Conservation (phyloP, 805 yeast genomes). For the Metschnikowia bowlesiae region DNA sequence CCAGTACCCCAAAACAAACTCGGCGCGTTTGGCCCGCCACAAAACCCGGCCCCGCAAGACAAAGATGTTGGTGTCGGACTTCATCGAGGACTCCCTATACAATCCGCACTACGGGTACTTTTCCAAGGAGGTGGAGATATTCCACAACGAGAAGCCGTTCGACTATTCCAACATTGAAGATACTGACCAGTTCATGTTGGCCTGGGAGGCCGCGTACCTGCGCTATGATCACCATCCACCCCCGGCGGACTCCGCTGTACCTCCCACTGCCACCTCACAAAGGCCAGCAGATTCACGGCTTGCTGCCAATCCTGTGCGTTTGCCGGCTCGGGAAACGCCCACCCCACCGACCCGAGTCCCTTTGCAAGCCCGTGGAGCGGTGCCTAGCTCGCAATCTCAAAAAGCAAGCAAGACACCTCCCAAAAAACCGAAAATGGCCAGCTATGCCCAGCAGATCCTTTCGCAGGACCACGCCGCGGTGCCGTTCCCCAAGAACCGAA, state of each 20-base stretch:
- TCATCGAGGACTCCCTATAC: conserved; percentile 79
- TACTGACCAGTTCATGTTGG: conserved; percentile 64
- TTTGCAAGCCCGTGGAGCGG: too few relatives aligned
- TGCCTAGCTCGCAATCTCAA: not conserved
- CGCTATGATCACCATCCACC: conserved; percentile 38
- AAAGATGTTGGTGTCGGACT: conserved; percentile 73
- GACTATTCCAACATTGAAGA: conserved; percentile 53
- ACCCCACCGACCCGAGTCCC: not conserved
- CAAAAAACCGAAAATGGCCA: conserved; percentile 18
- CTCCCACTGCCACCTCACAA: too few relatives aligned
- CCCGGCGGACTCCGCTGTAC: too few relatives aligned
- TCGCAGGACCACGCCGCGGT: conserved; percentile 17
- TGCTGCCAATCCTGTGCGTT: too few relatives aligned
- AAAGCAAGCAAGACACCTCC: not conserved
- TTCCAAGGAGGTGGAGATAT: conserved; percentile 71
- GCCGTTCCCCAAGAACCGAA: conserved; percentile 16
- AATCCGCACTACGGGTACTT: conserved; percentile 83
- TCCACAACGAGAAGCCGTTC: conserved; percentile 62
- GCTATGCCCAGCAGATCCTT: conserved; percentile 24
- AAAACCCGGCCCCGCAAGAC: conserved; percentile 52
- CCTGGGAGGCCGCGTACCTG: conserved; percentile 61
- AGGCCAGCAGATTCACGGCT: too few relatives aligned
- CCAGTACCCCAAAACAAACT: conserved; percentile 31
- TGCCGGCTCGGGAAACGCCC: too few relatives aligned
- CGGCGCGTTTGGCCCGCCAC: conserved; percentile 28